Evolutionary conservation across 352 stramenopile genomes (phyloP), one percentile per base, ranked within the genome.

Genomic region (Phytophthora ramorum): DNA sequence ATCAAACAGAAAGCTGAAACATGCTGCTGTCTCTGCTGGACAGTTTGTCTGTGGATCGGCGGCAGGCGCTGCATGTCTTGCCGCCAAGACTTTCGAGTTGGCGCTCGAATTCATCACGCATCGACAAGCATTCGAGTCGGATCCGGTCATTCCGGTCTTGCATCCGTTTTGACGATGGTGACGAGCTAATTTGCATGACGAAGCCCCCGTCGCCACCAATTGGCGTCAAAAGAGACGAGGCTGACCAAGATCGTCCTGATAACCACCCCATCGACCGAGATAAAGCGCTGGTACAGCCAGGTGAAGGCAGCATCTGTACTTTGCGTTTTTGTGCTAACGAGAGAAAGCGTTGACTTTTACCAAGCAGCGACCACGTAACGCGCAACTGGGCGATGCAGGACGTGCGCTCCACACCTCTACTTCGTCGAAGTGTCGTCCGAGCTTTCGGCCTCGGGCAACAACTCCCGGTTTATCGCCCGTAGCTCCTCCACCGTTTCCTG

Each of bases 401-500:
- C 26, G 26, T 34, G 12, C 0, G 17, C 30, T 16, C 10, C 16
- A 9, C 16, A 41, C 14, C 6, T 61, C 30, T 68, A 66, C 37
- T 67, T 70, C n/a, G 60, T 52, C 2, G 44, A 41, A 4, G 9
- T 43, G 37, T 71, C 61, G 20, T 54, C 13, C 8, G 20, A 32
- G 48, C 62, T 47, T 64, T 68, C 41, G 2, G 62, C 26, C 37
- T 67, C 40, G 7, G 63, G 63, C 30, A 66, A 44, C 26, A 81
- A 41, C 34, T 67, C 57, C 14, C 51, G 26, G 13, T 71, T 69
- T 47, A 76, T 22, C 30, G 49, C 58, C 9, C 59, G 51, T 1
- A 81, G 57, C 46, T 77, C 63, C 9, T 74, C 50, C 10, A 77
- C 65, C 4, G 71, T 71, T 59, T 79, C 52, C 70, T 81, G 37